Conservation (phyloP, 345 rosid species). For the Punica granatum region DNA sequence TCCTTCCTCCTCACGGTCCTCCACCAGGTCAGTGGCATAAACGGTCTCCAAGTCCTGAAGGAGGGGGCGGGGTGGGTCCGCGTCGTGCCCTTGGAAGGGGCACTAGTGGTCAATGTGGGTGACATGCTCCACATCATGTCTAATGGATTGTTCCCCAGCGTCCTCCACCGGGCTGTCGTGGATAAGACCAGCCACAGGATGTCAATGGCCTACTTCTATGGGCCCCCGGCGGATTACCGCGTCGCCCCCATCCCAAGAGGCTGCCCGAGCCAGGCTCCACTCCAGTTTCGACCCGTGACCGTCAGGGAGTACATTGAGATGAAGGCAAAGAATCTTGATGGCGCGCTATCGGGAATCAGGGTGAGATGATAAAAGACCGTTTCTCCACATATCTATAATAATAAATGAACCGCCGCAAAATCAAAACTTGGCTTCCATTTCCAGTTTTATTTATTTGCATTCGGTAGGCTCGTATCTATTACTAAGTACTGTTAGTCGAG, state of each 20-base stretch:
- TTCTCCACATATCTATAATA: too few relatives aligned
- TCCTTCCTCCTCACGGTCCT: conserved; percentile 62
- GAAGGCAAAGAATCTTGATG: conserved; percentile 45
- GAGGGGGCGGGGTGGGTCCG: conserved; percentile 58
- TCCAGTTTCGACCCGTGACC: conserved; percentile 42
- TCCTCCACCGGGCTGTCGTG: conserved; percentile 59
- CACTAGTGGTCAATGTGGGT: conserved; percentile 77
- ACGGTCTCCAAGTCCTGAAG: conserved; percentile 56
- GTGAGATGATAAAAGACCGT: conserved; percentile 4
- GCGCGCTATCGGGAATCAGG: conserved; percentile 48
- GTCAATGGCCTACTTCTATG: conserved; percentile 57
- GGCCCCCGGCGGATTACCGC: conserved; percentile 33
- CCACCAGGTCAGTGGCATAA: conserved; percentile 34
- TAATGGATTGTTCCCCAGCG: conserved; percentile 47
- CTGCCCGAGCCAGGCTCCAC: neutral
- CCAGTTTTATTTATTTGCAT: too few relatives aligned
- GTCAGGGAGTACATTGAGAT: conserved; percentile 42
- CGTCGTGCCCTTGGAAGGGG: conserved; percentile 42
- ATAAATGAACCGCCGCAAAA: too few relatives aligned
- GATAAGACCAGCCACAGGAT: conserved; percentile 44
- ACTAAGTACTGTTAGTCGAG: too few relatives aligned
- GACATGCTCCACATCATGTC: conserved; percentile 72
- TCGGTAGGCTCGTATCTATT: too few relatives aligned
- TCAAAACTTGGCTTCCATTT: too few relatives aligned
- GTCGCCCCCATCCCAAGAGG: conserved; percentile 36